Conservation (phyloP, 805 yeast species). For the Spathaspora arborariae region DNA sequence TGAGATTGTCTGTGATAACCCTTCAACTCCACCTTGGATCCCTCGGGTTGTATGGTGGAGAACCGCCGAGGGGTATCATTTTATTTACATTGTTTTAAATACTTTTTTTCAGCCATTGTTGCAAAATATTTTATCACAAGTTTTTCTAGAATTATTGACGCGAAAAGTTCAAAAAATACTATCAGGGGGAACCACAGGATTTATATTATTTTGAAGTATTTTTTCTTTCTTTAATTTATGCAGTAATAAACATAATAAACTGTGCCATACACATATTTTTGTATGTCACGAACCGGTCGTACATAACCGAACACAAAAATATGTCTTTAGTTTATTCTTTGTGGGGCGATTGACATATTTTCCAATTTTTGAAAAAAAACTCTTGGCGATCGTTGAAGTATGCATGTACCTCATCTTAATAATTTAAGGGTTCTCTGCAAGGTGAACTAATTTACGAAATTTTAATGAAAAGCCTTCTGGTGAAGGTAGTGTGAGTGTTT, state of each 20-base stretch:
- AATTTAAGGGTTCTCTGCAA: background rate
- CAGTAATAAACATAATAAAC: background rate
- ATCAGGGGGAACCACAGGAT: background rate
- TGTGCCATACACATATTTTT: background rate
- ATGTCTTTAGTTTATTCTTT: background rate
- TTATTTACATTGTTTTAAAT: background rate
- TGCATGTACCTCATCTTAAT: background rate
- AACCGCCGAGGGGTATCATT: background rate
- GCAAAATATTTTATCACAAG: background rate
- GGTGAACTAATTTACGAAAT: background rate
- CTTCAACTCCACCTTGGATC: background rate
- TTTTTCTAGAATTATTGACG: background rate
- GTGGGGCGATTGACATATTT: background rate
- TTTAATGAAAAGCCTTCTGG: background rate
- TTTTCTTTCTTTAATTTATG: background rate
- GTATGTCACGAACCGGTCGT: background rate
- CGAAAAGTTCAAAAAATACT: background rate
- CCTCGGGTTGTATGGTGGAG: background rate
- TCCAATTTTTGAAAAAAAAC: background rate
- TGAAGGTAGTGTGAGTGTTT: background rate
- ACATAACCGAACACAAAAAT: background rate
- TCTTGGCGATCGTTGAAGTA: background rate
- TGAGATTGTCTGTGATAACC: background rate
- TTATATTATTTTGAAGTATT: background rate
- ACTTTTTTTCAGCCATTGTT: background rate